Evolutionary conservation across 108 stramenopile species (phyloP).

Genomic region (Chaetoceros muelleri): DNA sequence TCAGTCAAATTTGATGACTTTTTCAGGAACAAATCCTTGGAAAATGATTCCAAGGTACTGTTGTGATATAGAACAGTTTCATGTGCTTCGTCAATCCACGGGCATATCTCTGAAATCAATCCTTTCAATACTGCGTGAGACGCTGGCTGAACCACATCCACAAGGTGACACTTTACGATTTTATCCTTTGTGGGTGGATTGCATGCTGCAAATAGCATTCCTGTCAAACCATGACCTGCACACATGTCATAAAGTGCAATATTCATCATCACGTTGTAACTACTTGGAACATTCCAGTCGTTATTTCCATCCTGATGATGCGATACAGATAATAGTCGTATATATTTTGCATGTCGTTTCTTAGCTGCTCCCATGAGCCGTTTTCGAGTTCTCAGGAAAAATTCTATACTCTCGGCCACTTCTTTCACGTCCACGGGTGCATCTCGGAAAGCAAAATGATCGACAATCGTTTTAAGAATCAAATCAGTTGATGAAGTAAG

Average conservation of each 20-base stretch:
- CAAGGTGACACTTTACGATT: slow-evolving; percentile 8
- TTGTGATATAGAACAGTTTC: background rate
- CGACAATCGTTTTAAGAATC: slow-evolving; percentile 28
- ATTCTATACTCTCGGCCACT: slow-evolving; percentile 37
- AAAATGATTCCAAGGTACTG: background rate
- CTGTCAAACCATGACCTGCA: slow-evolving; percentile 40
- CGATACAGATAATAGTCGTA: background rate
- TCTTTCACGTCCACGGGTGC: slow-evolving; percentile 48
- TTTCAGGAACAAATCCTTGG: background rate
- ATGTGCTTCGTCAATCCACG: slow-evolving; percentile 23
- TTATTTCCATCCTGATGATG: background rate
- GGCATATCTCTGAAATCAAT: slow-evolving; percentile 32
- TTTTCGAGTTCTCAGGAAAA: slow-evolving; percentile 34
- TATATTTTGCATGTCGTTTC: slow-evolving; percentile 1
- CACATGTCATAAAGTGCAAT: slow-evolving; percentile 32
- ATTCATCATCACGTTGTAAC: slow-evolving; percentile 1
- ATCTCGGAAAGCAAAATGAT: slow-evolving; percentile 33
- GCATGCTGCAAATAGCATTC: slow-evolving; percentile 43
- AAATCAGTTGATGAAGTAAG: slow-evolving; percentile 20
- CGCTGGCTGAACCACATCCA: slow-evolving; percentile 28
- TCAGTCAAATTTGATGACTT: no score
- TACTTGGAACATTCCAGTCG: no score
- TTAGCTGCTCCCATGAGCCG: slow-evolving; percentile 29
- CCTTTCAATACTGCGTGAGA: slow-evolving; percentile 31
- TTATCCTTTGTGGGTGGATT: slow-evolving; percentile 25